Conservation (phyloP, 306 rosid genomes). For the Lupinus albus region DNA sequence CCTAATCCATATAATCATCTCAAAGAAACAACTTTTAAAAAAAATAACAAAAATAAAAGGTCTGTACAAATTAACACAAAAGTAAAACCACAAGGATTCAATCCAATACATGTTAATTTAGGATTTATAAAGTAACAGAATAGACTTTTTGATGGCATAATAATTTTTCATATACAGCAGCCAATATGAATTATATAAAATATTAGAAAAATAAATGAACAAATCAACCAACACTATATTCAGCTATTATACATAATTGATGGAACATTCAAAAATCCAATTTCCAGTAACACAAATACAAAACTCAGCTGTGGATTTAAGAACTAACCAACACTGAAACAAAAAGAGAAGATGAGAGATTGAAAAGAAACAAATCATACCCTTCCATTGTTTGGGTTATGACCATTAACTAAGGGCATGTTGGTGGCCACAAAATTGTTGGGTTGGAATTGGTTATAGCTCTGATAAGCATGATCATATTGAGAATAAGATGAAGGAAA, state of each 20-base stretch:
- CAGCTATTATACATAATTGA: not conserved
- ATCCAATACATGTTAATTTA: constrained; percentile 7
- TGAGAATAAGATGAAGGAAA: constrained; percentile 62
- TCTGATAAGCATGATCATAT: constrained; percentile 42
- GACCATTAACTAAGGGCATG: constrained; percentile 46
- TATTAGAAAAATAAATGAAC: not conserved
- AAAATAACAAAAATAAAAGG: not conserved
- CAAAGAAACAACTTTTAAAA: not conserved
- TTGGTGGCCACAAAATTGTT: constrained; percentile 41
- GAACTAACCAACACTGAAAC: not conserved
- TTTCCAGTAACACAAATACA: not conserved
- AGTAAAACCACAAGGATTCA: constrained; percentile 5
- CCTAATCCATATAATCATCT: not conserved
- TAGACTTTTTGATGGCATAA: not conserved
- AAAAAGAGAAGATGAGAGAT: constrained; percentile 10
- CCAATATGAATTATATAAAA: constrained; percentile 2
- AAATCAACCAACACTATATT: constrained; percentile 13
- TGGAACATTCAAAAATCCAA: constrained; percentile 13
- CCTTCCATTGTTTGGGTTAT: constrained; percentile 53
- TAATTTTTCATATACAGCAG: not conserved
- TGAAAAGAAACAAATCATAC: constrained; percentile 47
- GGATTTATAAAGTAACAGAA: not conserved
- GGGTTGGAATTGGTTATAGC: constrained; percentile 42
- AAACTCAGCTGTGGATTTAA: not conserved
- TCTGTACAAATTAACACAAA: constrained; percentile 5